Evolutionary conservation across 306 rosid species (phyloP), one percentile per base, ranked within the genome.

Genomic region (Mucuna pruriens): DNA sequence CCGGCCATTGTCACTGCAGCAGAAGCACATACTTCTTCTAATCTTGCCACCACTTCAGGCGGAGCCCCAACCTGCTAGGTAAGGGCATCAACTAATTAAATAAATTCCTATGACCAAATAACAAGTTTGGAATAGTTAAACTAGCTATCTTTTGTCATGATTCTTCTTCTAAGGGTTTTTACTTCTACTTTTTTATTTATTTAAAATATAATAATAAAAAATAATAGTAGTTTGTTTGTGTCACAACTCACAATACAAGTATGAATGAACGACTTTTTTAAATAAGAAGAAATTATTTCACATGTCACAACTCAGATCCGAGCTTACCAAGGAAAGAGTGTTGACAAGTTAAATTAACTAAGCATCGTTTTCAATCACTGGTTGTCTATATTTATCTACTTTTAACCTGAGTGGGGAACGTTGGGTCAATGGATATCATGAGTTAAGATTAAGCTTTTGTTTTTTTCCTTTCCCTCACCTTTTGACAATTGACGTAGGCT

Each of bases 401-500:
- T 66, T 66, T 38, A 17, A 66, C 72, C 51, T 4, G 33, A 38
- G 72, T 66, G 72, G 51, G 49, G 72, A 38, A 66, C 33, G 66
- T 13, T 29, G 57, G 65, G 84, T 63, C 51, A 52, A 81, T 63
- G 63, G 71, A 72, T 55, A 44, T 55, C 46, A 54, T 51, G 81
- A 48, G 17, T 22, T 34, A 40, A 40, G 82, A 71, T 36, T 25
- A 44, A 51, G 10, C 44, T 42, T 52, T 15, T 6, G 16, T 22
- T 39, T 31, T 19, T 63, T 11, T 67, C 3, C 66, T 15, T 26
- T 20, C 19, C 11, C 79, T 85, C 52, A 92, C 97, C 96, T 93
- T 93, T 54, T 92, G 98, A 77, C 98, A 93, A 81, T 86, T 93
- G 90, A 87, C 85, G 80, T 89, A 93, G 64, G 98, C 92, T 39